Evolutionary conservation across 371 early-diverging fungal species (phyloP), one percentile per base, ranked within the genome.

Genomic region (Apophysomyces ossiformis): DNA sequence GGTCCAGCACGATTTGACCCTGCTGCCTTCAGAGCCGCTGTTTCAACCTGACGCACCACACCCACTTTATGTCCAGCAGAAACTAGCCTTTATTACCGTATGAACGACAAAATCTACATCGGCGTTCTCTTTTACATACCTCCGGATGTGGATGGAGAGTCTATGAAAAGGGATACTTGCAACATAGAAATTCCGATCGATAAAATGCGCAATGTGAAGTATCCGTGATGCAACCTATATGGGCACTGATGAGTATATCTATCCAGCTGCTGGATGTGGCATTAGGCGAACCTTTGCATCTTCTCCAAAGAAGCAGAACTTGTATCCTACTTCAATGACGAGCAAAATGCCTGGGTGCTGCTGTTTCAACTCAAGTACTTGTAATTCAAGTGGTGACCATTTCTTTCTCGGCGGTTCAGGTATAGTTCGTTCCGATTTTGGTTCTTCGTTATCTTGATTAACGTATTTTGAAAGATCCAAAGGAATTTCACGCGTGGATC

Each of bases 261-360:
- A 26, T 1, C 32, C 11, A 59, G 47, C 69, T 76, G 37, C 15
- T 57, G 35, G 11, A 57, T 18, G 21, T 18, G 7, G 4, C 8
- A 18, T 6, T 12, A 18, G 11, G 5, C 43, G 37, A 81, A 85
- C 82, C 73, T 81, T 74, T 2, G 92, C 89, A 73, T 92, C 92
- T 16, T 85, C 84, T 13, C 88, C 94, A 79, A 95, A 95, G 61
- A 95, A 93, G 13, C 91, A 81, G 74, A 78, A 95, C 74, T 93
- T 94, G 85, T 96, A 95, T 13, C 96, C 96, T 0, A 95, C 95
- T 73, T 96, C 96, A 9, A 96, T 88, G 0, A 89, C 83, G 11
- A 96, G 85, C 13, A 96, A 63, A 16, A 86, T 85, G 60, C 86
- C 92, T 0, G 91, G 90, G 69, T 94, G 71, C 61, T 84, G 72